Evolutionary conservation across 2,329 filamentous ascomycete genomes (phyloP).

Genomic region (Fusarium lyarnte): DNA sequence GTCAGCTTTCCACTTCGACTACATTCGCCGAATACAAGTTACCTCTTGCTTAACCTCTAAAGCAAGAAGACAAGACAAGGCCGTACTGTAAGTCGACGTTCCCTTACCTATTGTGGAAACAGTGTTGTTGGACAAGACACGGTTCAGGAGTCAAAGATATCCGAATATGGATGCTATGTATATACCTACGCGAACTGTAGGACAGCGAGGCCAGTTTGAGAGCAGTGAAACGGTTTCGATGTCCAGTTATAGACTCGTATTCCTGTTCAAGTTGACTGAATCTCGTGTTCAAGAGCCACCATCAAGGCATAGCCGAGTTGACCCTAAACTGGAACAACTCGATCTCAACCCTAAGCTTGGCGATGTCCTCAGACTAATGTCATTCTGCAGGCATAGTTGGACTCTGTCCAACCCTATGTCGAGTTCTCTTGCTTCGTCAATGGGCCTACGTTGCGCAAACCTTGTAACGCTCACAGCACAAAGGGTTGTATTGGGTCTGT

Average conservation of each 20-base stretch:
- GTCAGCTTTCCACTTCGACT: constrained; percentile 15
- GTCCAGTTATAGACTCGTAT: constrained; percentile 2
- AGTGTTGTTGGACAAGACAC: constrained; percentile 4
- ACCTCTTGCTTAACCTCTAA: neutral
- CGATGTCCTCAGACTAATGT: neutral
- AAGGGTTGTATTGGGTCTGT: neutral
- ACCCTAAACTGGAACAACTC: neutral
- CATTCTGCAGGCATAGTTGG: neutral
- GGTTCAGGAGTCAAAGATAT: neutral
- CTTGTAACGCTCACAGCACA: neutral
- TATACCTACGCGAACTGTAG: constrained; percentile 8
- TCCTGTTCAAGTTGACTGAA: neutral
- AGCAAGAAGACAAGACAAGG: neutral
- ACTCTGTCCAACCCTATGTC: neutral
- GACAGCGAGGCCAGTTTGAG: constrained; percentile 8
- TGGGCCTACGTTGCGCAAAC: neutral
- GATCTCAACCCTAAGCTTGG: constrained; percentile 1
- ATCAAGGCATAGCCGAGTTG: neutral
- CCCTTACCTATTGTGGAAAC: constrained; percentile 10
- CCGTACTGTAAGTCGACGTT: neutral
- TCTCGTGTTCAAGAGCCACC: constrained; percentile 8
- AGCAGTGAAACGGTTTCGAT: constrained; percentile 7
- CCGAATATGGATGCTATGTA: constrained; percentile 8
- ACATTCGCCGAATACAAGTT: constrained; percentile 7
- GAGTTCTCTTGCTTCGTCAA: neutral